Conservation (phyloP, 179 eudicot species). For the Kewa caespitosa region DNA sequence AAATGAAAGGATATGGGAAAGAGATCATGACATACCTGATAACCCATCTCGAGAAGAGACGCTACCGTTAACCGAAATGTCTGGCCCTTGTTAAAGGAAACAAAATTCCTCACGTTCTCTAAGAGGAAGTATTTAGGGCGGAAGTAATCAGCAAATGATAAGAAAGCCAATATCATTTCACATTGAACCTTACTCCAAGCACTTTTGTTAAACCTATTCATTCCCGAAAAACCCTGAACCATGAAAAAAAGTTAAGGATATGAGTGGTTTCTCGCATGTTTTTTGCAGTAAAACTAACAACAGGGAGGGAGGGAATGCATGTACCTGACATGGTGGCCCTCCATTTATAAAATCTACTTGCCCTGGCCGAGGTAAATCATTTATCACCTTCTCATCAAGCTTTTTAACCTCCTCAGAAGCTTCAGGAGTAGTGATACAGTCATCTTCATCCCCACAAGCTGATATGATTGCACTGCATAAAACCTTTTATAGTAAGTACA, state of each 20-base stretch:
- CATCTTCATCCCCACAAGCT: conserved; percentile 74
- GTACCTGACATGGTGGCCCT: conserved; percentile 98
- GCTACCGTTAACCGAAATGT: conserved; percentile 84
- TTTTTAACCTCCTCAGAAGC: conserved; percentile 67
- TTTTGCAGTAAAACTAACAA: not conserved
- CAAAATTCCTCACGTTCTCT: conserved; percentile 92
- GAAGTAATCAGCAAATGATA: conserved; percentile 92
- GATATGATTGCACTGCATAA: conserved; percentile 72
- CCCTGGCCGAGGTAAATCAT: conserved; percentile 72
- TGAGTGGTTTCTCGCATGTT: not conserved
- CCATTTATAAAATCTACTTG: conserved; percentile 95
- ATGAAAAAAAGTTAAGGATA: not conserved
- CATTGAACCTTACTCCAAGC: conserved; percentile 98
- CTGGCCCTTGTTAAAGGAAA: conserved; percentile 97
- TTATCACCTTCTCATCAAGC: conserved; percentile 51
- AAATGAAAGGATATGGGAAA: conserved; percentile 8
- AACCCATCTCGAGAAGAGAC: conserved; percentile 97
- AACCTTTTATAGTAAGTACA: conserved; percentile 2
- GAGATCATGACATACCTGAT: conserved; percentile 58
- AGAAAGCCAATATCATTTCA: conserved; percentile 93
- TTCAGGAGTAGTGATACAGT: conserved; percentile 75
- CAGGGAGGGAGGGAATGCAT: not conserved
- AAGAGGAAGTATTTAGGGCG: conserved; percentile 85
- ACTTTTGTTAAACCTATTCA: conserved; percentile 91
- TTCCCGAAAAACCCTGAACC: conserved; percentile 94